phyloP scores from a whole-genome alignment of 176 grass and related monocot species.

The Tuctoria greenei region DNA sequence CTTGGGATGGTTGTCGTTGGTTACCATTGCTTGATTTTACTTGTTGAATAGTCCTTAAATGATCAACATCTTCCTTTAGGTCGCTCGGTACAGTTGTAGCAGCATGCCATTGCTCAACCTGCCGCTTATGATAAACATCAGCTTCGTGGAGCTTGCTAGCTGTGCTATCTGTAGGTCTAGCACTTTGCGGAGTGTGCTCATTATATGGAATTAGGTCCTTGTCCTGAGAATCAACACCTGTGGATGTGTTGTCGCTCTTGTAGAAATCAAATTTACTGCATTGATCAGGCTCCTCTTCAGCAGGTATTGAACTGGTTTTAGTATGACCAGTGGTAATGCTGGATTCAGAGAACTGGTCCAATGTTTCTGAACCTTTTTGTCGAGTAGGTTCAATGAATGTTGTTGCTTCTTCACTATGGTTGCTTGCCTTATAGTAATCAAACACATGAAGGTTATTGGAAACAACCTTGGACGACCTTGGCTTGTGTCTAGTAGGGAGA shows the following conservation, averaged over 20 bases:
- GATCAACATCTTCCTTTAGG: constrained; percentile 30
- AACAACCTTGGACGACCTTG: constrained; percentile 6
- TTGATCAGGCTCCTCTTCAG: constrained; percentile 24
- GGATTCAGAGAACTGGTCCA: neutral
- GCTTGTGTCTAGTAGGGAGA: neutral
- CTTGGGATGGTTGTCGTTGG: constrained; percentile 21
- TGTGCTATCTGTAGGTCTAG: constrained; percentile 9
- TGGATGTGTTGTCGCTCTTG: constrained; percentile 10
- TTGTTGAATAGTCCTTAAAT: constrained; percentile 16
- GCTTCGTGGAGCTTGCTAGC: constrained; percentile 1
- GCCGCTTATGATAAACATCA: constrained; percentile 5
- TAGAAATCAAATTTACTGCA: constrained; percentile 9
- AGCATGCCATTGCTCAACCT: constrained; percentile 25
- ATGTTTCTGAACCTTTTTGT: neutral
- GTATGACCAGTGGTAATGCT: neutral
- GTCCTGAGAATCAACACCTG: constrained; percentile 19
- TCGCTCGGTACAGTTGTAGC: constrained; percentile 19
- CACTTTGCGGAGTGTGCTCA: neutral
- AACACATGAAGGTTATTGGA: neutral
- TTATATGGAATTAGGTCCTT: constrained; percentile 11
- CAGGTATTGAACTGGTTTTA: constrained; percentile 4
- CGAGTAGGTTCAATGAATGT: neutral
- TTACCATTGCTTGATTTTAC: constrained; percentile 29
- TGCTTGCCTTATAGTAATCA: constrained; percentile 24
- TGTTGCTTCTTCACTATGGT: constrained; percentile 28